These are phyloP conservation scores for Gonium pectorale DNA, from an alignment of 139 green algal genomes.

Conservation along the genomic window DNA sequence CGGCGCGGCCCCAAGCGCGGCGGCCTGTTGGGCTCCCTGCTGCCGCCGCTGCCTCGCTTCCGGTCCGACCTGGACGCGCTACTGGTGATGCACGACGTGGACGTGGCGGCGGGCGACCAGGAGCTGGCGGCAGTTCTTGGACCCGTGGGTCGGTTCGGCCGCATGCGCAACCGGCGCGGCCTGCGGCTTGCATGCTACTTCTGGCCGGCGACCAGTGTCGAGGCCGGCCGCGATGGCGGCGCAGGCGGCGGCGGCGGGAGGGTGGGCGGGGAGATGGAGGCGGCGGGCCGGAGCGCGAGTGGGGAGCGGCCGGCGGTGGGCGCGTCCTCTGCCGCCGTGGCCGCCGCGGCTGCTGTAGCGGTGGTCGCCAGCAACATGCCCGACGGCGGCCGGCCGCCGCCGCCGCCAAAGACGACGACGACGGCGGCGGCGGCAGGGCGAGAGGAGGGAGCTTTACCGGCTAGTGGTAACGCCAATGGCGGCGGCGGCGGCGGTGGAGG, in stretches of 20 bases:
- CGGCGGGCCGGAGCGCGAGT: no score
- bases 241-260: neutral
- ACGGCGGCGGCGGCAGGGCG: no score
- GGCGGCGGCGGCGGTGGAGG: no score
- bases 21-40: neutral
- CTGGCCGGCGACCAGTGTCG: constrained; percentile 10
- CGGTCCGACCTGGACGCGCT: neutral
- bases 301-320: no score
- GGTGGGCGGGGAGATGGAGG: neutral
- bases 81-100: constrained; percentile 20
- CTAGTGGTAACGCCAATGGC: no score
- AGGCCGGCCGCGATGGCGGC: neutral
- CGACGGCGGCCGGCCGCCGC: neutral
- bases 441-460: no score
- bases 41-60: neutral
- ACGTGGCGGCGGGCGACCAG: neutral
- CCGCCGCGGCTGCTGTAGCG: neutral
- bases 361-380: neutral
- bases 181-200: constrained; percentile 32
- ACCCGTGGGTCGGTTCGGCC: constrained; percentile 21
- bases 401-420: no score
- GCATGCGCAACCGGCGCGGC: constrained; percentile 30
- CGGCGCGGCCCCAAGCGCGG: neutral
- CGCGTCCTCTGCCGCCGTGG: neutral
- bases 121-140: constrained; percentile 19